Evolutionary conservation across 371 early-diverging fungal genomes (phyloP).

Genomic region (Mucor racemosus): DNA sequence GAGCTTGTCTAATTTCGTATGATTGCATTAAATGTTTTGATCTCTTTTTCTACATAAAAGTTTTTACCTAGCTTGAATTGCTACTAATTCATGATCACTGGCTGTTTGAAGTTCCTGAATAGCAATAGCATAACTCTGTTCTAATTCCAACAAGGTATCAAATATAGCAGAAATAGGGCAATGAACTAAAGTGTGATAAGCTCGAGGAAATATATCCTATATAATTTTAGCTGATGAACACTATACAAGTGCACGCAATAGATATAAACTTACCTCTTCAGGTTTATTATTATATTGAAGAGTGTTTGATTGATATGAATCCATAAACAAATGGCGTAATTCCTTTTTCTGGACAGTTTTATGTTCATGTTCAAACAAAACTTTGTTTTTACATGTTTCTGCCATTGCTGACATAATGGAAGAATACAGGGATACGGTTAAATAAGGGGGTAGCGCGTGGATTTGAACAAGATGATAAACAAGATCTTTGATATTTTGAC

Average conservation of each 20-base stretch:
- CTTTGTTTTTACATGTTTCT: constrained; percentile 24
- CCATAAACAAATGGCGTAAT: constrained; percentile 21
- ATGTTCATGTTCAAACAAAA: neutral
- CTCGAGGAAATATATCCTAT: constrained; percentile 73
- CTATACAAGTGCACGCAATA: no score
- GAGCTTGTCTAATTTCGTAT: constrained; percentile 32
- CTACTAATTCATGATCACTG: constrained; percentile 49
- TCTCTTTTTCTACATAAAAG: no score
- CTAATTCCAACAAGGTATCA: constrained; percentile 71
- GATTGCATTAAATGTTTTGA: no score
- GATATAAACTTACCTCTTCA: constrained; percentile 42
- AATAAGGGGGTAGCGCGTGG: constrained; percentile 50
- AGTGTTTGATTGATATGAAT: constrained; percentile 26
- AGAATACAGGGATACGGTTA: constrained; percentile 50
- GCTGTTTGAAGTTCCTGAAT: constrained; percentile 57
- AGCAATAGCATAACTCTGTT: constrained; percentile 64
- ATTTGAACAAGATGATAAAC: constrained; percentile 42
- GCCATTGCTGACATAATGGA: constrained; percentile 39
- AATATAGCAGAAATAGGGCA: constrained; percentile 65
- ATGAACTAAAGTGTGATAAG: constrained; percentile 72
- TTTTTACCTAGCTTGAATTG: constrained; percentile 43
- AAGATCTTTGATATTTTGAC: constrained; percentile 50
- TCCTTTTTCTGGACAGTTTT: constrained; percentile 8
- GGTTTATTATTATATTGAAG: constrained; percentile 54
- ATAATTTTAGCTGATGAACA: no score